Evolutionary conservation across 805 yeast genomes (phyloP), one percentile per base, ranked within the genome.

Genomic region (Monosporozyma servazzii): DNA sequence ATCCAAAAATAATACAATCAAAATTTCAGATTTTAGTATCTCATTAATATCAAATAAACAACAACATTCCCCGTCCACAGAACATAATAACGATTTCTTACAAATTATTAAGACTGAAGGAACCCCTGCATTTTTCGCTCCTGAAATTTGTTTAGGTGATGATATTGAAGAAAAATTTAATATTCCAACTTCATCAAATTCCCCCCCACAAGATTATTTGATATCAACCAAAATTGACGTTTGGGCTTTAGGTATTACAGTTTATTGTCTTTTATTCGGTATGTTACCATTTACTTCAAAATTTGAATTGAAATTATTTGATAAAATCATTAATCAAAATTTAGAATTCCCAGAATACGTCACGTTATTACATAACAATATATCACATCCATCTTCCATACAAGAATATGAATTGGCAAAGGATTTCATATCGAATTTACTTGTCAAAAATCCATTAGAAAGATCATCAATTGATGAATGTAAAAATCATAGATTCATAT

Each of bases 101-200:
- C 97, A 91, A 59, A 73, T 91, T 54, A 95, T 96, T 1, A 91
- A 90, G 67, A 91, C 98, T 0, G 98, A 95, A 0, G 99, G 98
- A 5, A 91, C 98, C 0, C 98, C 98, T 1, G 97, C 96, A 0
- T 91, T 91, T 66, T 84, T 89, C 61, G 96, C 98, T 0, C 96
- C 96, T 0, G 99, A 93, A 65, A 74, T 90, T 46, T 90, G 96
- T 63, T 75, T 76, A 50, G 82, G 86, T 0, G 65, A 62, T 36
- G 66, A 63, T 21, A 60, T 65, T 3, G 52, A 55, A 33, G 56
- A 53, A 17, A 57, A 59, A 50, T 63, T 54, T 41, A 50, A 54
- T 20, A 47, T 60, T 18, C 36, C 55, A 36, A 50, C 59, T 44
- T 58, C 63, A 23, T 78, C 82, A 4, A 79, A 75, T 50, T 10